Evolutionary conservation across 1,284 basidiomycete genomes (phyloP), one percentile per base, ranked within the genome.

Genomic region (Porodaedalea pini): DNA sequence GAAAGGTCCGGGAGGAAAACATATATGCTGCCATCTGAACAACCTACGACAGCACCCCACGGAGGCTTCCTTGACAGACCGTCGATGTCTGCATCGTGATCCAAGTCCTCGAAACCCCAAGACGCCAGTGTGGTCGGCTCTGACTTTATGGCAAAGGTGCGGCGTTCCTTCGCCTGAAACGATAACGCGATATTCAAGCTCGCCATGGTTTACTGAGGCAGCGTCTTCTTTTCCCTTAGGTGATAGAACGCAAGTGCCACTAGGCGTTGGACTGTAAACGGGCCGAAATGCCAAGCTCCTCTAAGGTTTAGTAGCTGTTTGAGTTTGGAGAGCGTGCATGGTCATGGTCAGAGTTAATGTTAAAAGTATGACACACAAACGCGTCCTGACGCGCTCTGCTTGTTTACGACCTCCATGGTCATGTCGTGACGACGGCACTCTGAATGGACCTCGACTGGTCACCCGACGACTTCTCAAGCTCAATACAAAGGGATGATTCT

Each of bases 31-130:
- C 57, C 57, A 51, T 59, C 57, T 27, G 17, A 41, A 21, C 57
- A 55, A 3, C 57, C 53, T 7, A 59, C 52, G 17, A 55, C 48
- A 40, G 47, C 57, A 32, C 57, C 57, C 53, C 53, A 55, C 4
- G 29, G 47, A n/a, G 52, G 40, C 23, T 44, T 59, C 7, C 39
- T 49, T 2, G 39, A 29, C 11, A 45, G 39, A 19, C 47, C 56
- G 32, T 57, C 56, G 25, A 45, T 7, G 2, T 51, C 43, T 15
- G 27, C 32, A 34, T 57, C 56, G 21, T n/a, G 11, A 39, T 52
- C 49, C 19, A 37, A 10, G 11, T 51, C 49, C n/a, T 41, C 50
- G 32, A 52, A 44, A 5, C 56, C 56, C 56, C 56, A 57, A 17
- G 40, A 43, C 25, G 29, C 39, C 25, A 51, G 7, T 4, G 17